Percentiles rank a stretch among this genome's conserved stretches.
phyloP scores from a whole-genome alignment of 805 yeast genomes.

The Ogataea populi-albae region DNA sequence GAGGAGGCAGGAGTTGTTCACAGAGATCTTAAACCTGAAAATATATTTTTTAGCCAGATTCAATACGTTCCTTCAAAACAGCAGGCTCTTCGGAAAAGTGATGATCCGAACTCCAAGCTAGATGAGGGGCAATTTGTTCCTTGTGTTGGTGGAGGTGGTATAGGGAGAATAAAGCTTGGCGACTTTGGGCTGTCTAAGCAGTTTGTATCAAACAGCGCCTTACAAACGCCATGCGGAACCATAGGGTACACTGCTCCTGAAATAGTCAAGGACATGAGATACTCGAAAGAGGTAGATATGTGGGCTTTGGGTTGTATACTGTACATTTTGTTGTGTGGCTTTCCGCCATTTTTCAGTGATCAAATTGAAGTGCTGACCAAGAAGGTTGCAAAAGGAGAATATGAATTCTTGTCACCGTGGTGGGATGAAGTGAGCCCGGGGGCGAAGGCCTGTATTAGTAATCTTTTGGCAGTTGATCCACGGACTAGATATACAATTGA shows the following conservation, averaged over 20 bases:
- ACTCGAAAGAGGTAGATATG: slow-evolving; percentile 94
- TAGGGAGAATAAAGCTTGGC: slow-evolving; percentile 86
- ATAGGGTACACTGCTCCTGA: slow-evolving; percentile 99
- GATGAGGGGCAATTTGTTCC: slow-evolving; percentile 87
- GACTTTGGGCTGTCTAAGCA: slow-evolving; percentile 95
- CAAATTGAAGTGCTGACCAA: slow-evolving; percentile 69
- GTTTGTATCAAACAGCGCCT: slow-evolving; percentile 77
- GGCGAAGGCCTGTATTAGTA: slow-evolving; percentile 69
- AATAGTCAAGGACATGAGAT: slow-evolving; percentile 88
- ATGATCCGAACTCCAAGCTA: slow-evolving; percentile 63
- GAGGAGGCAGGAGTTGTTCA: slow-evolving; percentile 75
- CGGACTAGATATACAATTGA: slow-evolving; percentile 64
- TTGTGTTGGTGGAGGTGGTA: slow-evolving; percentile 88
- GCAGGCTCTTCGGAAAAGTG: slow-evolving; percentile 51
- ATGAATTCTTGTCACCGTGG: slow-evolving; percentile 77
- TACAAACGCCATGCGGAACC: slow-evolving; percentile 96
- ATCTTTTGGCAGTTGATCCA: slow-evolving; percentile 70
- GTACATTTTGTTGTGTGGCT: slow-evolving; percentile 91
- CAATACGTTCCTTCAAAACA: slow-evolving; percentile 42
- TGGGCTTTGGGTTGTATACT: slow-evolving; percentile 98
- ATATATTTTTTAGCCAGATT: slow-evolving; percentile 62
- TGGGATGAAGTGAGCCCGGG: slow-evolving; percentile 77
- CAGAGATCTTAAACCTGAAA: slow-evolving; percentile 82
- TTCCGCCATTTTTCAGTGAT: slow-evolving; percentile 95
- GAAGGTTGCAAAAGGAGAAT: slow-evolving; percentile 78